Evolutionary conservation across 1,284 basidiomycete species (phyloP), one percentile per base, ranked within the genome.

Genomic region (Ustilago nuda): DNA sequence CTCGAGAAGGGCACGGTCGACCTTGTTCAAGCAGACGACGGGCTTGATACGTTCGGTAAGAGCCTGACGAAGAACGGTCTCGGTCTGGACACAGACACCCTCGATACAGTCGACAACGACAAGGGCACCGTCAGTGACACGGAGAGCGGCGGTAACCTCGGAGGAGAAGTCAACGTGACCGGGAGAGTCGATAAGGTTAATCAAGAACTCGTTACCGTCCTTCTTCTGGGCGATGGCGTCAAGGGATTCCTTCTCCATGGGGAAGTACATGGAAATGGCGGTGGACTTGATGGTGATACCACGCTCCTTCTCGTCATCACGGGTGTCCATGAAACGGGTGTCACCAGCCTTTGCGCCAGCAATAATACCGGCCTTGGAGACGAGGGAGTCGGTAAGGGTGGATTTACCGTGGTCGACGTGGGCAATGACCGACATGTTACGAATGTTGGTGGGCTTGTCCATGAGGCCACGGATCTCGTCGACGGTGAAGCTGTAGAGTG

Each of bases 281-380:
- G 97, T 99, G 56, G 97, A 99, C 89, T 99, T 99, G 90, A 99
- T 99, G 72, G 97, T 99, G 86, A 99, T 99, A 90, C 97, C 97
- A 89, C 97, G 95, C 88, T 99, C 97, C 87, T 98, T 99, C 89
- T 99, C 97, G 87, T 99, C 97, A 48, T 93, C 91, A 90, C 96
- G 84, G 83, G 97, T 99, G 88, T 99, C 96, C 80, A 94, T 99
- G 88, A 96, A 98, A 83, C 97, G 94, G 91, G 93, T 91, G 80
- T 98, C 95, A 88, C 84, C 96, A 78, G 97, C 95, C 88, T 98
- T 98, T 86, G 94, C 89, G 66, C 90, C 89, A 82, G 97, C 96
- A 86, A 99, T 98, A 87, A 99, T 99, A 92, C 97, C 97, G 78
- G 97, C 97, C 90, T 99, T 99, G 82, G 96, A 96, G 85, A 99